Base-by-base conservation (phyloP, 768 basidiomycete genomes). In the Hirschioporus abietinus region DNA sequence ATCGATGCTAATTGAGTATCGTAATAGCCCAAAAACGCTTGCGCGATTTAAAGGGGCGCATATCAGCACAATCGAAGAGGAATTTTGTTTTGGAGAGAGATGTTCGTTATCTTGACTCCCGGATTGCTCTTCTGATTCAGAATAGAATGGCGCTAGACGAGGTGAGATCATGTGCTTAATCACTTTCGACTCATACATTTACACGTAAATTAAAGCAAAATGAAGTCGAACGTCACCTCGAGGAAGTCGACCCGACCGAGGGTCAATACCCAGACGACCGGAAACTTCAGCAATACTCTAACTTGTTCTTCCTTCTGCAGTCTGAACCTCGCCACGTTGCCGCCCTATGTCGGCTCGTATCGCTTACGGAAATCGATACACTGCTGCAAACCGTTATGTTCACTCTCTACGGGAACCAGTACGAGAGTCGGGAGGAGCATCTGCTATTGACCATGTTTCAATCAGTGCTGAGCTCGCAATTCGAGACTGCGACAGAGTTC, bases 371-470 rank as follows among this genome's bases (percentile, higher is more conserved):
- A 81, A 99, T 99, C 74, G 97, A 99, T 78, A 99, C 97, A 60
- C 90, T 99, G 67, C 88, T 99, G 27, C 97, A 99, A 77, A 99
- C 97, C 1, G 97, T 99, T 78, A 99, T 99, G 97, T 99, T 99
- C 80, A 99, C 97, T 20, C 87, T 99, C 30, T 99, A 99, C 76
- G 97, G 97, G 69, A 96, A 99, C 82, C 96, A 99, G 81, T 96
- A 99, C 80, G 95, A 98, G 81, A 93, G 92, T 75, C 84, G 96
- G 72, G 97, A 99, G 80, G 97, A 99, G 79, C 97, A 99, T 78
- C 80, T 99, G 58, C 89, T 99, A 70, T 84, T 99, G 69, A 99
- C 97, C 64, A 99, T 99, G 97, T 99, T 99, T 80, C 92, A 99
- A 82, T 95, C 94, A 72, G 97, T 99, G 12, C 83, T 99, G 6